Conservation (phyloP, 805 yeast species). For the Blastobotrys chiropterorum region DNA sequence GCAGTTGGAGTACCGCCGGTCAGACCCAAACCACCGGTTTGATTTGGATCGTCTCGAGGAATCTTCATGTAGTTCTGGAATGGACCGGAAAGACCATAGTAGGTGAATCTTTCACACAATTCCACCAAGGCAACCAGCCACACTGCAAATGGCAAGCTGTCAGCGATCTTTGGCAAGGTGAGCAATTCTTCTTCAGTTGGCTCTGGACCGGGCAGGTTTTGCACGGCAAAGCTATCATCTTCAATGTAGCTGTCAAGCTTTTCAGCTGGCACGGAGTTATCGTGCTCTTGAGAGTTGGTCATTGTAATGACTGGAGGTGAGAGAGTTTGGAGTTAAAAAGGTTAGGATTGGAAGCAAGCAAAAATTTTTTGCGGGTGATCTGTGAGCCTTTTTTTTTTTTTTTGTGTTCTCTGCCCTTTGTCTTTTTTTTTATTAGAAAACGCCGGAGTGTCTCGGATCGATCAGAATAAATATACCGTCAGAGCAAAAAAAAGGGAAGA, state of each 20-base stretch:
- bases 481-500: background rate
- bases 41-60: constrained; percentile 21
- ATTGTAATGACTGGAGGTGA: too few species aligned
- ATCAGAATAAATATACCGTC: too few species aligned
- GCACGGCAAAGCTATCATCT: background rate
- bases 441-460: background rate
- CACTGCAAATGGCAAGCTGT: constrained; percentile 46
- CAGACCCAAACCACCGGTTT: constrained; percentile 52
- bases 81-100: constrained; percentile 71
- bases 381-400: too few species aligned
- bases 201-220: constrained; percentile 17
- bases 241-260: background rate
- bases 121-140: constrained; percentile 67
- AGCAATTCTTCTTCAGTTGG: constrained; percentile 51
- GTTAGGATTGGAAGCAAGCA: background rate
- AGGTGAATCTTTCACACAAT: constrained; percentile 74
- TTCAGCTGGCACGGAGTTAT: background rate
- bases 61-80: constrained; percentile 72
- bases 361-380: background rate
- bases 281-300: background rate
- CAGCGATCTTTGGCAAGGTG: constrained; percentile 49
- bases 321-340: background rate
- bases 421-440: too few species aligned
- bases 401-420: too few species aligned
- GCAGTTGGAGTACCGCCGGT: constrained; percentile 64